Percentiles rank a stretch among this genome's conserved stretches.
These are phyloP conservation scores for Mortierella claussenii DNA, from an alignment of 192 early-diverging fungal genomes.

Conservation along the genomic window DNA sequence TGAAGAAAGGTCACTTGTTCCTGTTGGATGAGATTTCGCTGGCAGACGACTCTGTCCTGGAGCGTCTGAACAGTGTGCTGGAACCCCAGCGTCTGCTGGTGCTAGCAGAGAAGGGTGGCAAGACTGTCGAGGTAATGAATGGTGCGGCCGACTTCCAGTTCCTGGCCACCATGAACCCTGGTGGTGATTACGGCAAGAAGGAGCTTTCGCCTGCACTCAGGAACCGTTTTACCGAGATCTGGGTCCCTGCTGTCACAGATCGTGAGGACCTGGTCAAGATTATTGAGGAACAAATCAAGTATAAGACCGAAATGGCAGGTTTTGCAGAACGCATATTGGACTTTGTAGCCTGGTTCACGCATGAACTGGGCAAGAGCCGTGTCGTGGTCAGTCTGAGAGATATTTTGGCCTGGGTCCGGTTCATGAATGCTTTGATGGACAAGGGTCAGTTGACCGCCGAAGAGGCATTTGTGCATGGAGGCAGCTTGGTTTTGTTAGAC, in stretches of 20 bases:
- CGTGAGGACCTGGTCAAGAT: constrained; percentile 77
- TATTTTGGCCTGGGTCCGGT: constrained; percentile 92
- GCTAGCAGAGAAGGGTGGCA: constrained; percentile 90
- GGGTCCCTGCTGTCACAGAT: constrained; percentile 91
- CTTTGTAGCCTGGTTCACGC: constrained; percentile 85
- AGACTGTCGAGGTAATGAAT: constrained; percentile 74
- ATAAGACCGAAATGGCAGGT: constrained; percentile 39
- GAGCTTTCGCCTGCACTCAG: constrained; percentile 96
- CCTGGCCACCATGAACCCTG: constrained; percentile 99
- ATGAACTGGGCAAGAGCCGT: constrained; percentile 64
- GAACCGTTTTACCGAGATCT: constrained; percentile 98
- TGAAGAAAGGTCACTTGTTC: constrained; percentile 89
- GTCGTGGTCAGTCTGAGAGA: constrained; percentile 86
- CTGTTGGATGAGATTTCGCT: constrained; percentile 98
- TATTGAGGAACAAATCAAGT: constrained; percentile 63
- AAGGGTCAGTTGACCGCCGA: constrained; percentile 57
- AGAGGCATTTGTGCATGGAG: constrained; percentile 85
- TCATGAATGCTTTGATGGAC: constrained; percentile 69
- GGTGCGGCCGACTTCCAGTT: constrained; percentile 85
- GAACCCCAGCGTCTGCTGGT: constrained; percentile 88
- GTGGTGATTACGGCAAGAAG: constrained; percentile 99
- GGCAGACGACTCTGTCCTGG: constrained; percentile 98
- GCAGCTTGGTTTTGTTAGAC: constrained; percentile 90
- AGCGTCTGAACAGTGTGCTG: constrained; percentile 94
- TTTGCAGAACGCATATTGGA: constrained; percentile 75